Evolutionary conservation across 1,284 basidiomycete genomes (phyloP), one percentile per base, ranked within the genome.

Genomic region (Hymenochaete sp.): DNA sequence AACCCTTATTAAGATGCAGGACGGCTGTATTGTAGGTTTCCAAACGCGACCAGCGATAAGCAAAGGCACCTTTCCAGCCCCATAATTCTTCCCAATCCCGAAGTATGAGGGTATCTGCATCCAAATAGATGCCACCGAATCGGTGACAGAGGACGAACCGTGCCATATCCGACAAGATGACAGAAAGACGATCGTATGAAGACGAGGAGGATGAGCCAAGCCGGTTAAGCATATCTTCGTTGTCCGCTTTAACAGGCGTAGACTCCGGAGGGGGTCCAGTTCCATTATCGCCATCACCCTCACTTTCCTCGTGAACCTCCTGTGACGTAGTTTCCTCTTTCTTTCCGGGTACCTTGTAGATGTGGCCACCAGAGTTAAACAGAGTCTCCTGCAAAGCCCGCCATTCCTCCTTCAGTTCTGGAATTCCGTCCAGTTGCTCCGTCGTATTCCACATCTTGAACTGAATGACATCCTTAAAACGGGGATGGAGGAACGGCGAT

Each of bases 391-490:
- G 62, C 53, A 77, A 67, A 45, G 77, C 72, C 38, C 88, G 70
- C 89, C 89, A 92, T 56, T 87, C 82, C 42, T 82, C 70, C 53
- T 72, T 75, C 36, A 91, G 63, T 60, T 92, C 89, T 3, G 78
- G 76, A 1, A 90, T 71, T 29, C 81, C 79, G 53, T 92, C 89
- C 31, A 92, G 67, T 55, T 90, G 87, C 55, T 90, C 87, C 3
- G 88, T 91, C 28, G 89, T 91, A 59, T 92, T 91, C 88, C 88
- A 92, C 57, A 91, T 71, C 58, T 82, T 86, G 68, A 92, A 92
- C 57, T 83, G 76, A 60, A 92, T 79, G 14, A 85, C 73, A 50
- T 87, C 81, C 47, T 77, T 72, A 67, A 92, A 91, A 43, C 86
- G 71, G 16, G 74, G 74, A 60, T 92, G 83, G 13, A 92, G 66